Conservation (phyloP, 73 alveolate genomes). For the Paramecium biaurelia region DNA sequence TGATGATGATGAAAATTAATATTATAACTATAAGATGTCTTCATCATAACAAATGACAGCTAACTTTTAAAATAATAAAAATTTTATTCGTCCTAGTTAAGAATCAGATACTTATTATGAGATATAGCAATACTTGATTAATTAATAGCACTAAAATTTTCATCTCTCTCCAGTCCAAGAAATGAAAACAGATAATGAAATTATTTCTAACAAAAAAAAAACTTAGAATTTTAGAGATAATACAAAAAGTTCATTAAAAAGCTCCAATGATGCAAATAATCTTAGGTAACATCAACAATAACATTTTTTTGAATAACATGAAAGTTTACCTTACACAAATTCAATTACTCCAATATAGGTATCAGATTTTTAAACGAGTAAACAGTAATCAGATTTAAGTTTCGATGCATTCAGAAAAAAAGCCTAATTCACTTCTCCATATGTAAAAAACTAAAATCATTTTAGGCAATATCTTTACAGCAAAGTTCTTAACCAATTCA, state of each 20-base stretch:
- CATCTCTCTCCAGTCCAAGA: neutral
- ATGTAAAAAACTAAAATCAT: neutral
- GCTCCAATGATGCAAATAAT: neutral
- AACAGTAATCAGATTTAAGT: neutral
- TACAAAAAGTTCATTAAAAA: neutral
- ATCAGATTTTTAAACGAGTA: conserved; percentile 1
- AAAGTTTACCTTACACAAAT: neutral
- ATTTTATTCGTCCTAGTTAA: neutral
- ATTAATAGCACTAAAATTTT: neutral
- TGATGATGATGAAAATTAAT: neutral
- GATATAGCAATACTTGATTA: neutral
- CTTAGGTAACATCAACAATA: neutral
- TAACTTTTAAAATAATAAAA: neutral
- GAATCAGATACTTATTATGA: conserved; percentile 24
- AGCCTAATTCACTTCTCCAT: conserved; percentile 4
- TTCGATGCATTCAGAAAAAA: neutral
- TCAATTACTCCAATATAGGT: neutral
- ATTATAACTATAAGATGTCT: neutral
- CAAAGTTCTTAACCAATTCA: neutral
- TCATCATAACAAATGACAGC: neutral
- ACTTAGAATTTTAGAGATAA: neutral
- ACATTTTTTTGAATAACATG: neutral
- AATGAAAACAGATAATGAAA: neutral
- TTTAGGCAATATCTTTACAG: neutral
- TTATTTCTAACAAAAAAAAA: neutral